These are phyloP conservation scores for Heterobasidion annosum DNA, from an alignment of 1,284 basidiomycete species.

Conservation along the genomic window DNA sequence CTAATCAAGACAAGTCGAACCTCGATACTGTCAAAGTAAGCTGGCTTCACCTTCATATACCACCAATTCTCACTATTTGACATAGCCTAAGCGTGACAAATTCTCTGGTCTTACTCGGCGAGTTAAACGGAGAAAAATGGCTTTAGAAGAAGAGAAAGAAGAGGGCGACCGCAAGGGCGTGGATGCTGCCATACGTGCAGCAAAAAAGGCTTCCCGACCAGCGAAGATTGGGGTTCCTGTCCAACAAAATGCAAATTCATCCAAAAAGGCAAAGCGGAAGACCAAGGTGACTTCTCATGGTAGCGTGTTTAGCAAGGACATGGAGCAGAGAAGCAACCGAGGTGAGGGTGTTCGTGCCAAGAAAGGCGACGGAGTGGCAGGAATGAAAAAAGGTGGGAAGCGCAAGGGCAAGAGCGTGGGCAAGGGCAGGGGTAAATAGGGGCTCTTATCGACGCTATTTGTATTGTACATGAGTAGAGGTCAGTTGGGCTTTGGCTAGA, in stretches of 20 bases:
- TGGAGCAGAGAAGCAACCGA: constrained; percentile 20
- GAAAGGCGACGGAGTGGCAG: constrained; percentile 29
- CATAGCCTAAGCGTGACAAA: constrained; percentile 71
- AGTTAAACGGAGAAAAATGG: constrained; percentile 80
- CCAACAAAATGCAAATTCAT: constrained; percentile 10
- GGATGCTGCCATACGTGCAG: constrained; percentile 72
- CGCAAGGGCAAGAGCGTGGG: constrained; percentile 10
- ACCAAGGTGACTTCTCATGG: constrained; percentile 10
- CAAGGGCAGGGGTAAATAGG: too few relatives aligned
- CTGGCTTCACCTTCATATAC: constrained; percentile 19
- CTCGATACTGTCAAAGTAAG: constrained; percentile 25
- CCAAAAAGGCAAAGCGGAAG: constrained; percentile 13
- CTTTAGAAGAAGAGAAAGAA: constrained; percentile 71
- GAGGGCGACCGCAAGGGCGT: constrained; percentile 44
- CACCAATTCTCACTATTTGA: constrained; percentile 7
- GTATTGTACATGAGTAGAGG: too few relatives aligned
- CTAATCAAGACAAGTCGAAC: constrained; percentile 15
- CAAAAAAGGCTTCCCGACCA: constrained; percentile 70
- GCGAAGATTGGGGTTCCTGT: constrained; percentile 38
- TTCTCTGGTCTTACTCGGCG: constrained; percentile 79
- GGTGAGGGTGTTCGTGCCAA: constrained; percentile 26
- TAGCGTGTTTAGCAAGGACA: constrained; percentile 22
- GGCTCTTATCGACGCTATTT: too few relatives aligned
- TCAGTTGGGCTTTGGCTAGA: too few relatives aligned
- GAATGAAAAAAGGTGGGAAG: constrained; percentile 35